Evolutionary conservation across 2,329 filamentous ascomycete species (phyloP).

Genomic region (Sporothrix humicola): DNA sequence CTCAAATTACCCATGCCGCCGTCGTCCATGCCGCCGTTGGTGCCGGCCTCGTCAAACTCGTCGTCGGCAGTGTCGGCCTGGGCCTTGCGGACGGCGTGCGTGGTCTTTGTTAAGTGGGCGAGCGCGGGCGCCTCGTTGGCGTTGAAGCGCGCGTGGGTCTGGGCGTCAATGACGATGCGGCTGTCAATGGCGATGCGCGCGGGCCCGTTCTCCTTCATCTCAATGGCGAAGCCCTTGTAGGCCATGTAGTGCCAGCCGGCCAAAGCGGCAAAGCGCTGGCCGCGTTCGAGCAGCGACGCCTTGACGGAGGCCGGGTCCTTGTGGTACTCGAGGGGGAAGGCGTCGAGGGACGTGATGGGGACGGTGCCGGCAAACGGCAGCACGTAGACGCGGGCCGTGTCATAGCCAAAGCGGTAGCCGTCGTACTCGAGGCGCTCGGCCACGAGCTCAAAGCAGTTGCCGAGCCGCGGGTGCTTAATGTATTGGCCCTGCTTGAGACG

Average conservation of each 20-base stretch:
- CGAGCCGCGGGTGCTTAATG: constrained; percentile 42
- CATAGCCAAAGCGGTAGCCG: constrained; percentile 51
- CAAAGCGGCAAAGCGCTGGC: constrained; percentile 50
- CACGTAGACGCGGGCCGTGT: constrained; percentile 44
- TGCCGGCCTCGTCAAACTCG: constrained; percentile 15
- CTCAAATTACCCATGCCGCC: not conserved
- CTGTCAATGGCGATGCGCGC: constrained; percentile 39
- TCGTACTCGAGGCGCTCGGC: constrained; percentile 53
- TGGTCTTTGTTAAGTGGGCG: constrained; percentile 28
- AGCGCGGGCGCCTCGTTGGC: not conserved
- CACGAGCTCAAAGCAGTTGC: constrained; percentile 46
- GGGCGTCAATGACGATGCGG: constrained; percentile 45
- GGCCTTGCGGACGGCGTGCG: constrained; percentile 16
- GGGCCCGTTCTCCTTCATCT: constrained; percentile 32
- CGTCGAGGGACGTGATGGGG: constrained; percentile 48
- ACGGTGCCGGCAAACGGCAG: constrained; percentile 49
- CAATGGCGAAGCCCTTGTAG: constrained; percentile 45
- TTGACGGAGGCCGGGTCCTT: constrained; percentile 45
- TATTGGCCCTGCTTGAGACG: constrained; percentile 46
- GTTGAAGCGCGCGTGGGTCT: constrained; percentile 39
- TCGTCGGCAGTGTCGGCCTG: constrained; percentile 33
- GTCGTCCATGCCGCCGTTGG: not conserved
- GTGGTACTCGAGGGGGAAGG: constrained; percentile 52
- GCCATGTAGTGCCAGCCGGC: constrained; percentile 53
- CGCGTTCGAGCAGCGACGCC: constrained; percentile 46